Percentiles rank a stretch among this genome's conserved stretches.
Conservation (phyloP, 768 basidiomycete species). For the Termitomyces eurrhizus region DNA sequence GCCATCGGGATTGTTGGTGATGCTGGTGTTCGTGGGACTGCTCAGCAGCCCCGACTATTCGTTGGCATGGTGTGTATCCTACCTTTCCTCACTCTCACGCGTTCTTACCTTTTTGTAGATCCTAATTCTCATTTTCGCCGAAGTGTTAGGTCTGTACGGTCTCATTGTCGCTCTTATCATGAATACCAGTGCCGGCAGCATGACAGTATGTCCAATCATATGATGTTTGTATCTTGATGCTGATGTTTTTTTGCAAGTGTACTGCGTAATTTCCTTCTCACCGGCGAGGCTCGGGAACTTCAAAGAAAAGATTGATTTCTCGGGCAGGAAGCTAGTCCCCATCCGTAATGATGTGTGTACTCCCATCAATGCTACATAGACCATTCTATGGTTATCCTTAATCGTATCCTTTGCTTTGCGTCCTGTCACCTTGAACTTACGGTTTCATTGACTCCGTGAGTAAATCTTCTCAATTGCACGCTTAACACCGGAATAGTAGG, state of each 20-base stretch:
- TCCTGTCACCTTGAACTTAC: background rate
- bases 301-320: background rate
- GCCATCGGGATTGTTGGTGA: constrained; percentile 99
- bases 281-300: constrained; percentile 3
- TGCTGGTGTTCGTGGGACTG: constrained; percentile 96
- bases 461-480: background rate
- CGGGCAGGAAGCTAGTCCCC: constrained; percentile 9
- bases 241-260: constrained; percentile 3
- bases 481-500: background rate
- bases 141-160: constrained; percentile 54
- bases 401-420: constrained; percentile 9
- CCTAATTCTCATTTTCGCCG: constrained; percentile 96
- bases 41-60: constrained; percentile 91
- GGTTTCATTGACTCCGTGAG: background rate
- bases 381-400: constrained; percentile 13
- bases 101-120: constrained; percentile 47
- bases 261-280: constrained; percentile 4
- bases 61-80: constrained; percentile 79
- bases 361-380: constrained; percentile 8
- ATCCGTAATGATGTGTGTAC: constrained; percentile 15
- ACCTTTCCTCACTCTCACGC: background rate
- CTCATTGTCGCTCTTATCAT: constrained; percentile 95
- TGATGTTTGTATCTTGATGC: background rate
- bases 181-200: constrained; percentile 62
- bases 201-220: constrained; percentile 13